phyloP scores from a whole-genome alignment of 129 eudicot species.

The Dittrichia graveolens region DNA sequence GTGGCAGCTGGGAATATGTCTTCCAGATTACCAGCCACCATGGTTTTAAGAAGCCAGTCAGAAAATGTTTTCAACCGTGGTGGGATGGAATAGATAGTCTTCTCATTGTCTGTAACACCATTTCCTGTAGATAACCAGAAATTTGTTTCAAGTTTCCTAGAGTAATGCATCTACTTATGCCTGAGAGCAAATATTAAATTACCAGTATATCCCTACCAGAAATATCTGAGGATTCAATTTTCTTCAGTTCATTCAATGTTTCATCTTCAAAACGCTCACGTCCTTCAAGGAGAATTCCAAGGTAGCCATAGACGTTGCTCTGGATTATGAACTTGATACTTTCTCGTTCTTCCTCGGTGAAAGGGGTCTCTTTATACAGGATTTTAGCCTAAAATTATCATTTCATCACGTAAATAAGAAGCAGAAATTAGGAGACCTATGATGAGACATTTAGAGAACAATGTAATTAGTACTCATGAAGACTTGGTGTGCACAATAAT shows the following conservation, averaged over 20 bases:
- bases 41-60: conserved; percentile 91
- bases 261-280: conserved; percentile 99
- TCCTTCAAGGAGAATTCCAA: conserved; percentile 91
- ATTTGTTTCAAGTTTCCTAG: background rate
- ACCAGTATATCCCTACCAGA: conserved; percentile 36
- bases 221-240: conserved; percentile 44
- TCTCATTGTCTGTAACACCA: conserved; percentile 37
- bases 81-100: conserved; percentile 56
- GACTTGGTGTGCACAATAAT: no score
- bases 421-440: conserved; percentile 2
- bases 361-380: conserved; percentile 79
- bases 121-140: conserved; percentile 40
- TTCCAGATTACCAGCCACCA: conserved; percentile 93
- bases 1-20: conserved; percentile 92
- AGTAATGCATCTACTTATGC: background rate
- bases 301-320: conserved; percentile 81
- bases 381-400: conserved; percentile 68
- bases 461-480: no score
- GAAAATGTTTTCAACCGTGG: conserved; percentile 87
- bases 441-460: no score
- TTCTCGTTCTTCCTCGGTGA: conserved; percentile 83
- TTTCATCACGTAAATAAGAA: conserved; percentile 13
- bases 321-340: conserved; percentile 77
- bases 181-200: background rate
- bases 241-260: conserved; percentile 44